Base-by-base conservation (phyloP, 768 basidiomycete species). In the Arthromyces matolae region DNA sequence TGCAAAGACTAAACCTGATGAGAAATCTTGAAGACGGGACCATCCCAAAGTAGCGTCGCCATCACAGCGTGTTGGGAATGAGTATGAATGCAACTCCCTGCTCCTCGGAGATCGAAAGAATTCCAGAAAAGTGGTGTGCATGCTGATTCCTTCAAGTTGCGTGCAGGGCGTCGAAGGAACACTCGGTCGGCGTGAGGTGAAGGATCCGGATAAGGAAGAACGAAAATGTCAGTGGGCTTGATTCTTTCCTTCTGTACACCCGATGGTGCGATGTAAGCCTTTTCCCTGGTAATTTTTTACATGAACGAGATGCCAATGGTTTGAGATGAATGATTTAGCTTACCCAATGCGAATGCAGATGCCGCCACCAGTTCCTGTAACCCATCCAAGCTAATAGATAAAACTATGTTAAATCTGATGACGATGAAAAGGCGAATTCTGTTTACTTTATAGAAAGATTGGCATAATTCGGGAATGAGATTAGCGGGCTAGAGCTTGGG, bases 111-210 rank as follows among this genome's bases (percentile, higher is more conserved):
- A 25, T 85, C 84, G 60, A 92, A 94, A 2, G 91, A 89, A 60
- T 91, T 92, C 89, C 89, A 93, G 71, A 94, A 94, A 13, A 93
- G 71, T 10, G 92, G 92, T 0, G 91, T 93, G 63, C 92, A 93
- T 0, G 87, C 87, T 1, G 86, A 89, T 59, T 93, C 89, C 58
- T 89, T 92, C 50, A 93, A 73, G 49, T 81, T 78, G 51, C 72
- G 63, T 9, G 72, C 70, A 8, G 92, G 90, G 22, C 84, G 81
- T 42, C 91, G 79, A 42, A 93, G 78, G 64, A 92, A 91, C 45
- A 84, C 71, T 43, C 90, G 78, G 60, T 88, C 83, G 8, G 80
- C 72, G 53, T 84, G 77, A 1, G 80, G 83, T 29, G 81, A 77
- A 2, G 80, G 72, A 4, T 72, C 64, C 1, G 73, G 86, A 59